Evolutionary conservation across 2,329 filamentous ascomycete species (phyloP).

Genomic region (Hymenoscyphus albidus): DNA sequence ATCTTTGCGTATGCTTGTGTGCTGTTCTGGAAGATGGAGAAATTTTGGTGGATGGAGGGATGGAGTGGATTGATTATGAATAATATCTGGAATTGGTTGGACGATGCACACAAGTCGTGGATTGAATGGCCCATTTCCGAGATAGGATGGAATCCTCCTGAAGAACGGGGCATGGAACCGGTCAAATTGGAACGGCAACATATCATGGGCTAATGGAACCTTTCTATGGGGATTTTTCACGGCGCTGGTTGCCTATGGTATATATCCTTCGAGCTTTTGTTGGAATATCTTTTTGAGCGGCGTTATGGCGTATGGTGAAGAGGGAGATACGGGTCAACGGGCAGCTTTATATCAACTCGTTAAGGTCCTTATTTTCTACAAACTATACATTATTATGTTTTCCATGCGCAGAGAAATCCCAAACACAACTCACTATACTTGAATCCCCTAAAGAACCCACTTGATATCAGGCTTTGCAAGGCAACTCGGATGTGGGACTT

Average conservation of each 20-base stretch:
- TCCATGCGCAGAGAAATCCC: too few relatives aligned
- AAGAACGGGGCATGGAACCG: not conserved
- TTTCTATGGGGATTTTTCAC: not conserved
- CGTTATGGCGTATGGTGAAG: not conserved
- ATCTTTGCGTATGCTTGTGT: constrained; percentile 22
- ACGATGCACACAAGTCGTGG: constrained; percentile 33
- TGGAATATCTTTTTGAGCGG: not conserved
- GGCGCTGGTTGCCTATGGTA: not conserved
- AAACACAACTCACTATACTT: too few relatives aligned
- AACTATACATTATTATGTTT: too few relatives aligned
- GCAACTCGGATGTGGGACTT: too few relatives aligned
- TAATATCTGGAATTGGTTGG: constrained; percentile 33
- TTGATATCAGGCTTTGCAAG: too few relatives aligned
- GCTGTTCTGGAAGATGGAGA: constrained; percentile 14
- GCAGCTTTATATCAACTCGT: too few relatives aligned
- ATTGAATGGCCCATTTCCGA: constrained; percentile 10
- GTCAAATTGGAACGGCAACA: not conserved
- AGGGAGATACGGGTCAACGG: not conserved
- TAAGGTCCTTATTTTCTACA: too few relatives aligned
- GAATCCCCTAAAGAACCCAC: too few relatives aligned
- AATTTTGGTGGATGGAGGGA: constrained; percentile 28
- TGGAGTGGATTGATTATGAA: constrained; percentile 36
- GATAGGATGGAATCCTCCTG: constrained; percentile 9
- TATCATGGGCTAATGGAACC: not conserved
- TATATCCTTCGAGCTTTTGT: not conserved